Conservation (phyloP, 257 asterid genomes). For the Gentiana straminea region DNA sequence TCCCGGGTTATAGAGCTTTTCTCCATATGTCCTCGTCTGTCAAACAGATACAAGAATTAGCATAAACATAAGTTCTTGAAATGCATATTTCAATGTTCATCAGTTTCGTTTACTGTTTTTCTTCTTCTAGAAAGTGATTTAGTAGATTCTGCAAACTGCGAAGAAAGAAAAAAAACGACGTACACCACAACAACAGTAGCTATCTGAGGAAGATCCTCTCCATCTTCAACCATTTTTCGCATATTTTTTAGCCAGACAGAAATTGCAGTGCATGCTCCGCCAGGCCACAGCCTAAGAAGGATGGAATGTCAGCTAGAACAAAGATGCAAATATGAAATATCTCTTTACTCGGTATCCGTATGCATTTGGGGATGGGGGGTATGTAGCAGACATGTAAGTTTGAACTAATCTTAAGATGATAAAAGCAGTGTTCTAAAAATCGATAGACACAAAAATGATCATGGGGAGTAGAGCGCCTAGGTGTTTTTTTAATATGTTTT, state of each 20-base stretch:
- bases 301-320: constrained; percentile 12
- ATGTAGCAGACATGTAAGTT: no score
- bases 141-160: neutral
- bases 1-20: constrained; percentile 72
- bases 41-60: constrained; percentile 10
- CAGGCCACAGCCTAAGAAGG: constrained; percentile 80
- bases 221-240: constrained; percentile 36
- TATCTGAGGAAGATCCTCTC: constrained; percentile 75
- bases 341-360: no score
- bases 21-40: constrained; percentile 86
- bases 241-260: constrained; percentile 70
- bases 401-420: no score
- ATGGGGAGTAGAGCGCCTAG: no score
- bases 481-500: neutral
- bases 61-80: neutral
- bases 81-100: neutral
- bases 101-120: neutral
- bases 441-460: no score
- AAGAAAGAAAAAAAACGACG: constrained; percentile 20
- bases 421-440: no score
- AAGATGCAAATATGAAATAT: constrained; percentile 3
- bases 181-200: constrained; percentile 82
- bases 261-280: constrained; percentile 84
- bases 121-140: neutral
- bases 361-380: no score